Base-by-base conservation (phyloP, 2,329 filamentous ascomycete genomes). In the Westerdykella aurantiaca region DNA sequence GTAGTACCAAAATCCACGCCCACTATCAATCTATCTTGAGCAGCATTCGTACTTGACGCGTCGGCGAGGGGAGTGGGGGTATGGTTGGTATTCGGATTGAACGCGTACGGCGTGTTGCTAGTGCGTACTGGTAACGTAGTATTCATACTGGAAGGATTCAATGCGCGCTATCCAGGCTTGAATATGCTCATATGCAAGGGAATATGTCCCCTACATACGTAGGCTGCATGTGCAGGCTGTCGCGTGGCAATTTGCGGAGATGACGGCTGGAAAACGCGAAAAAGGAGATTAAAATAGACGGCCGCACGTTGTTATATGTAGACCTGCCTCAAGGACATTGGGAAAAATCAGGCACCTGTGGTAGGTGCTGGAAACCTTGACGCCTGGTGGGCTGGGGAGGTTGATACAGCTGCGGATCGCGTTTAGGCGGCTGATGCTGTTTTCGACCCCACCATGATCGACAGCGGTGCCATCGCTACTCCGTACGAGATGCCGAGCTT, bases 1-100 rank as follows among this genome's bases (percentile, higher is more conserved):
- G 86, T 90, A n/a, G 86, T 90, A 12, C 86, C 86, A 69, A 90
- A 90, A 63, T 90, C 86, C 6, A 90, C 80, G 6, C 85, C 86
- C 29, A 90, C 84, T 54, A 89, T 85, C 52, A 88, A 68, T 43
- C 82, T 75, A 60, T 88, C 84, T 39, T 61, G 56, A n/a, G 51
- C 48, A n/a, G 51, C 43, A 41, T 23, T 50, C 31, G 48, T 17
- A 39, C 48, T 52, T 7, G 50, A 34, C 12, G 48, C 39, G 40
- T 42, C 41, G 34, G 46, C 37, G 17, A 42, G 44, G 4, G 48
- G 48, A 37, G 49, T 49, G 33, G 55, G 43, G 43, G 49, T 57
- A 25, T 55, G 51, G 49, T 60, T 65, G 41, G 51, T 38, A 41
- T 46, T 49, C 22, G 60, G 56, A 42, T 60, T 57, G 53, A 65